Conservation (phyloP, 2,329 filamentous ascomycete genomes). For the Lachnellula subtilissima region DNA sequence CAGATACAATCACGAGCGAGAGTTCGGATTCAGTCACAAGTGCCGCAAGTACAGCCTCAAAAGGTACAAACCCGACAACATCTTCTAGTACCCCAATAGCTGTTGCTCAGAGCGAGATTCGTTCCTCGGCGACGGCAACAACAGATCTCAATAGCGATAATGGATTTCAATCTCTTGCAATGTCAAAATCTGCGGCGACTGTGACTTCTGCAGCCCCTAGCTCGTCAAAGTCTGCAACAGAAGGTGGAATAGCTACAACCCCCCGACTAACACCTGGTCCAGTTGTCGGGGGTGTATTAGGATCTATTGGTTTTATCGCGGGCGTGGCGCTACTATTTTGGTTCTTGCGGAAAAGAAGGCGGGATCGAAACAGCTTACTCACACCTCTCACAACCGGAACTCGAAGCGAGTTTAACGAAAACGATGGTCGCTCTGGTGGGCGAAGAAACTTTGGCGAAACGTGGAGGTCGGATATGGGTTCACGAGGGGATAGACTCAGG, state of each 20-base stretch:
- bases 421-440: slow-evolving; percentile 18
- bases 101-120: slow-evolving; percentile 23
- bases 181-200: slow-evolving; percentile 14
- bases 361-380: slow-evolving; percentile 20
- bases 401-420: slow-evolving; percentile 22
- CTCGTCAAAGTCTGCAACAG: slow-evolving; percentile 13
- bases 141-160: slow-evolving; percentile 8
- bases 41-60: slow-evolving; percentile 20
- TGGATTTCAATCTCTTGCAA: slow-evolving; percentile 10
- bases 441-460: slow-evolving; percentile 15
- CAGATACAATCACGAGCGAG: slow-evolving; percentile 3
- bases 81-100: slow-evolving; percentile 22
- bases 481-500: slow-evolving; percentile 13
- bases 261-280: slow-evolving; percentile 16
- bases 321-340: slow-evolving; percentile 25
- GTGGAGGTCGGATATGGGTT: slow-evolving; percentile 15
- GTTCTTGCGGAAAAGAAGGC: slow-evolving; percentile 23
- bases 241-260: slow-evolving; percentile 19
- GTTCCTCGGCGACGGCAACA: slow-evolving; percentile 12
- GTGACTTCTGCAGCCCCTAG: slow-evolving; percentile 10
- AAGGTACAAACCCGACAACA: slow-evolving; percentile 23
- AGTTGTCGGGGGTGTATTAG: slow-evolving; percentile 29
- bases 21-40: slow-evolving; percentile 2
- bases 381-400: slow-evolving; percentile 23
- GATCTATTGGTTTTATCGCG: slow-evolving; percentile 25